These are phyloP conservation scores for Tripterygium wilfordii DNA, from an alignment of 177 flowering plant genomes.

Conservation along the genomic window DNA sequence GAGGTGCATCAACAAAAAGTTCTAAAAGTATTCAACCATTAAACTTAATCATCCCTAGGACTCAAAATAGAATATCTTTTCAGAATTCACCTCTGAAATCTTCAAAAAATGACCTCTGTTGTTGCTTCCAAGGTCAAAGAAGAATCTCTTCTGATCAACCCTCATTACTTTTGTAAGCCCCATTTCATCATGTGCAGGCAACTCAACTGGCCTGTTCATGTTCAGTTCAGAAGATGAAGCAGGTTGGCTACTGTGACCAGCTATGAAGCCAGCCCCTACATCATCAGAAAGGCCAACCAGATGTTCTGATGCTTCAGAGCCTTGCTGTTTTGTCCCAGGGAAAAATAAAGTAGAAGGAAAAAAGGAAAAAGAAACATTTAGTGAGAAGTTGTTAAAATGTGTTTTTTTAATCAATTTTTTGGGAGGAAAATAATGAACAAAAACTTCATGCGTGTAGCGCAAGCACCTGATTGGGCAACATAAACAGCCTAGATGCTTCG, in stretches of 20 bases:
- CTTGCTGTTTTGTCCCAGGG: conserved; percentile 42
- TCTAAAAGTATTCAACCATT: too few species aligned
- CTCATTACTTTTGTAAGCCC: conserved; percentile 85
- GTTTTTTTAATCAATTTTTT: too few species aligned
- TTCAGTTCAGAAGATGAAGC: conserved; percentile 54
- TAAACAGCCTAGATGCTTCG: conserved; percentile 74
- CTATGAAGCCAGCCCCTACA: conserved; percentile 96
- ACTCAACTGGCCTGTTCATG: conserved; percentile 63
- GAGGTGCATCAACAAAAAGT: too few species aligned
- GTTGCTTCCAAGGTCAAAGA: conserved; percentile 96
- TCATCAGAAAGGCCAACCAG: conserved; percentile 90
- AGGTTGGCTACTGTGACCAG: conserved; percentile 71
- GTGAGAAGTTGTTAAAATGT: neutral
- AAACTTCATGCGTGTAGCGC: conserved; percentile 3
- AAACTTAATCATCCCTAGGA: too few species aligned
- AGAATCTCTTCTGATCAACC: conserved; percentile 94
- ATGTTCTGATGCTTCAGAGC: conserved; percentile 69
- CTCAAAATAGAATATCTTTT: too few species aligned
- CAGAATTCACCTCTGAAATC: conserved; percentile 72
- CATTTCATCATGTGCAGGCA: conserved; percentile 73
- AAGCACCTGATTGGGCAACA: conserved; percentile 70
- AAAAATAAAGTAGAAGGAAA: neutral
- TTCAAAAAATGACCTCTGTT: conserved; percentile 88
- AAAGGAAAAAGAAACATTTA: conserved; percentile 3
- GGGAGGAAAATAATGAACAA: too few species aligned